A percentile compares a stretch with the other conserved stretches of the same genome.
Evolutionary conservation across 2,329 filamentous ascomycete species (phyloP).

Genomic region (Talaromyces sp.): DNA sequence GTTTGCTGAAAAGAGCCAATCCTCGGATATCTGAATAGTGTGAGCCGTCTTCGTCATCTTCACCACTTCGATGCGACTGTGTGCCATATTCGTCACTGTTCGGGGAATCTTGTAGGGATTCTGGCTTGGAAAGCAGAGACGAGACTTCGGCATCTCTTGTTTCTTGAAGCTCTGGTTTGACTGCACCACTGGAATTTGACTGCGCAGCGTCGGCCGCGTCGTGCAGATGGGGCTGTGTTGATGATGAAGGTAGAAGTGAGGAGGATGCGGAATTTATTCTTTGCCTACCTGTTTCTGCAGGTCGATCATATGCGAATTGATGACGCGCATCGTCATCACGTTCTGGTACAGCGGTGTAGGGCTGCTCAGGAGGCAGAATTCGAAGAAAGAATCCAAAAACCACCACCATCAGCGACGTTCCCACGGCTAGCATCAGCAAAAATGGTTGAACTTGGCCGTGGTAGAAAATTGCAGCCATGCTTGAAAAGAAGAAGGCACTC

Average conservation of each 20-base stretch:
- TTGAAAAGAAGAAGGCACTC: constrained; percentile 94
- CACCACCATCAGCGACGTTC: constrained; percentile 73
- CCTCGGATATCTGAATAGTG: constrained; percentile 90
- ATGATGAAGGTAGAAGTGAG: constrained; percentile 29
- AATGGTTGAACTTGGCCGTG: constrained; percentile 80
- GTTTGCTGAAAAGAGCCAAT: constrained; percentile 63
- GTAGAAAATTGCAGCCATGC: constrained; percentile 71
- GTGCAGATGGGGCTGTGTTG: constrained; percentile 26
- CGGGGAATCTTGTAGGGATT: constrained; percentile 48
- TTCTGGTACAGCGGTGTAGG: constrained; percentile 42
- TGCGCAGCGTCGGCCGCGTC: constrained; percentile 12
- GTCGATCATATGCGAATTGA: constrained; percentile 20
- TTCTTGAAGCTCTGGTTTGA: constrained; percentile 9
- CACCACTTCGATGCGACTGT: constrained; percentile 47
- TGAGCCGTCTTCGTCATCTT: constrained; percentile 62
- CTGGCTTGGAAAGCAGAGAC: constrained; percentile 68
- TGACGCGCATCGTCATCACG: constrained; percentile 26
- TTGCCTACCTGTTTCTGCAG: constrained; percentile 38
- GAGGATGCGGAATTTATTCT: constrained; percentile 29
- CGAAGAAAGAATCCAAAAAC: constrained; percentile 80
- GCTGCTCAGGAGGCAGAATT: constrained; percentile 59
- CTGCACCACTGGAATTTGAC: constrained; percentile 15
- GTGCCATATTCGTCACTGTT: constrained; percentile 38
- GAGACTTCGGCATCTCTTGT: constrained; percentile 60
- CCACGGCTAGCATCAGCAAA: constrained; percentile 72